These are phyloP conservation scores for Yarrowia porcina DNA, from an alignment of 805 yeast genomes.

Conservation along the genomic window DNA sequence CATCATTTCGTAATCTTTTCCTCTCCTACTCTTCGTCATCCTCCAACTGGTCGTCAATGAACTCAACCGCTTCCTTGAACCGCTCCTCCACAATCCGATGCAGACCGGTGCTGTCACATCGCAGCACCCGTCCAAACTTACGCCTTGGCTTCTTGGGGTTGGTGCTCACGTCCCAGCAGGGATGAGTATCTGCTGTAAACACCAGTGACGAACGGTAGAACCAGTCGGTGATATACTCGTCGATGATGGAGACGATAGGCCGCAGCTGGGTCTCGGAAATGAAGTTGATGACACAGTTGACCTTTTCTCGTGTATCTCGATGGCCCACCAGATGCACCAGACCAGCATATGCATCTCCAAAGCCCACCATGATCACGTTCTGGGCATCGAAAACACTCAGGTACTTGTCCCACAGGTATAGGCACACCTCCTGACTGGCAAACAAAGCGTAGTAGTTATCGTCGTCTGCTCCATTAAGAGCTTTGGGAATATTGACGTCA, in stretches of 20 bases:
- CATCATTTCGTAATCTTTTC: not conserved
- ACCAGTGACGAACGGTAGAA: constrained; percentile 80
- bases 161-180: constrained; percentile 68
- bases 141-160: constrained; percentile 70
- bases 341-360: constrained; percentile 86
- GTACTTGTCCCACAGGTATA: constrained; percentile 89
- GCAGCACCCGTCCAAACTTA: constrained; percentile 85
- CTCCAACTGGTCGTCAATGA: constrained; percentile 44
- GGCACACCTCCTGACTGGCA: constrained; percentile 69
- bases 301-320: constrained; percentile 60
- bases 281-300: constrained; percentile 67
- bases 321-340: constrained; percentile 86
- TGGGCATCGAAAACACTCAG: constrained; percentile 68
- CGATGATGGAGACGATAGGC: constrained; percentile 80
- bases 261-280: constrained; percentile 66
- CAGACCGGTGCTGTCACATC: constrained; percentile 67
- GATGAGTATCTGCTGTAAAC: constrained; percentile 69
- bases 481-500: constrained; percentile 76
- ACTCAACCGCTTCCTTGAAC: constrained; percentile 82
- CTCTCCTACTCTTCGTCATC: constrained; percentile 27
- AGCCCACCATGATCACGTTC: constrained; percentile 75
- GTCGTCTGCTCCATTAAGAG: constrained; percentile 46
- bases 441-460: constrained; percentile 53
- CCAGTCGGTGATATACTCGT: constrained; percentile 90
- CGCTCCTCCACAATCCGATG: constrained; percentile 75